phyloP scores from a whole-genome alignment of 768 basidiomycete species.

The Panaeolus cyanescens region DNA sequence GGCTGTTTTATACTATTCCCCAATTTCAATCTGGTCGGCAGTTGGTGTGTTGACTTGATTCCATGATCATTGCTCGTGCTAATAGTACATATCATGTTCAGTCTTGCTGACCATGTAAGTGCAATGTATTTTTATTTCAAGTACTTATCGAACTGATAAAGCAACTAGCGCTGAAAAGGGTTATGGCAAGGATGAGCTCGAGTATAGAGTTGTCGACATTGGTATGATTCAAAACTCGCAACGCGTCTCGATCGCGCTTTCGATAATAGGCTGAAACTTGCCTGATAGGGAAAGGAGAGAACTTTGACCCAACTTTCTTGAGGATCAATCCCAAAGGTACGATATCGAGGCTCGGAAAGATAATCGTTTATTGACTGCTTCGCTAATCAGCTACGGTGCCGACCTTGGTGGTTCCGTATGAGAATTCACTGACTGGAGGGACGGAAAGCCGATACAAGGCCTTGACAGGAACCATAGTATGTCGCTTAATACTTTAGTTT shows the following conservation, averaged over 20 bases:
- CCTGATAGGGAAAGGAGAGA: conserved; percentile 69
- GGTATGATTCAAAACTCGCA: conserved; percentile 42
- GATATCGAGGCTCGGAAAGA: conserved; percentile 3
- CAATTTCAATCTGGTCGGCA: conserved; percentile 63
- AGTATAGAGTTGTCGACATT: conserved; percentile 70
- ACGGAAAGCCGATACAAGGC: conserved; percentile 82
- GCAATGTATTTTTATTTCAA: neutral
- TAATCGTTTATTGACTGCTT: conserved; percentile 2
- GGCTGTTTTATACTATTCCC: conserved; percentile 78
- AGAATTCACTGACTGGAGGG: conserved; percentile 68
- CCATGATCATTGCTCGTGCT: neutral
- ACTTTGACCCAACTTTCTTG: conserved; percentile 73
- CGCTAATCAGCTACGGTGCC: conserved; percentile 67
- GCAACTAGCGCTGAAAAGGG: conserved; percentile 71
- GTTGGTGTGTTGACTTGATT: conserved; percentile 45
- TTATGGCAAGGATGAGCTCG: conserved; percentile 76
- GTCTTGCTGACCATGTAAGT: conserved; percentile 61
- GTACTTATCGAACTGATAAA: neutral
- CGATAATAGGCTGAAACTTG: conserved; percentile 1
- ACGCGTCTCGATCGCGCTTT: neutral
- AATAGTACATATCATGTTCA: conserved; percentile 19
- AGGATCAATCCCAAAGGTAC: conserved; percentile 78
- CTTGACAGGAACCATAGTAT: conserved; percentile 72
- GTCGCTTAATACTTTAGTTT: conserved; percentile 4
- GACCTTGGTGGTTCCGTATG: conserved; percentile 81